Evolutionary conservation across 2,329 filamentous ascomycete genomes (phyloP).

Genomic region (Aspergillus flavus): DNA sequence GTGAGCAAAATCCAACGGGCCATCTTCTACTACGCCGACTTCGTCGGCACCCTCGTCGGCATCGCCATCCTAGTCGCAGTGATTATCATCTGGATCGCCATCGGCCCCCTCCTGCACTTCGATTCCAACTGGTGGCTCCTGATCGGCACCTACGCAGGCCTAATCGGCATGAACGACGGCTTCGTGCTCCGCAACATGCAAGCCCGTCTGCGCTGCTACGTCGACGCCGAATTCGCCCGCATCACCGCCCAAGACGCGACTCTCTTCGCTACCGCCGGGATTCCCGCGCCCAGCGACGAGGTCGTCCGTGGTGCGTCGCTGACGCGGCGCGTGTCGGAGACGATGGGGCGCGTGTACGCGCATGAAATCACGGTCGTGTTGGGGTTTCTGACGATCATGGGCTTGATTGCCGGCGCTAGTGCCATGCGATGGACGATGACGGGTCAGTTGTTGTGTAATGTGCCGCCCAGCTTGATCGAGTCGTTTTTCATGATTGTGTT

Average conservation of each 20-base stretch:
- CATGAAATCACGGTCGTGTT: not conserved
- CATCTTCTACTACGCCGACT: slow-evolving; percentile 41
- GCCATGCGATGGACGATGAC: slow-evolving; percentile 32
- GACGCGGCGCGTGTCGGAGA: not conserved
- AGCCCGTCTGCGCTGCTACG: slow-evolving; percentile 20
- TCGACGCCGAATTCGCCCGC: slow-evolving; percentile 10
- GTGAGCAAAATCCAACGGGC: slow-evolving; percentile 36
- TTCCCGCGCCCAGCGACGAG: not conserved
- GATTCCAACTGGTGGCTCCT: slow-evolving; percentile 50
- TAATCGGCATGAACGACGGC: slow-evolving; percentile 48
- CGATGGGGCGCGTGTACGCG: not conserved
- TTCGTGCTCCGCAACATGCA: slow-evolving; percentile 51
- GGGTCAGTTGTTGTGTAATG: slow-evolving; percentile 36
- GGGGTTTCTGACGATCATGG: slow-evolving; percentile 17
- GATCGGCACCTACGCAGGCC: slow-evolving; percentile 51
- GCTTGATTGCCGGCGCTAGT: slow-evolving; percentile 27
- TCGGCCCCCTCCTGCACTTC: slow-evolving; percentile 43
- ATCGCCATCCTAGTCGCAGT: slow-evolving; percentile 41
- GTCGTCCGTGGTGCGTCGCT: not conserved
- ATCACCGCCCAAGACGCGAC: not conserved
- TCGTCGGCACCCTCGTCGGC: slow-evolving; percentile 46
- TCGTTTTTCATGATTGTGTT: slow-evolving; percentile 34
- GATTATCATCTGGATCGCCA: slow-evolving; percentile 41
- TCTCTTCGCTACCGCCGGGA: not conserved
- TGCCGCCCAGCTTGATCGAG: slow-evolving; percentile 36